These are phyloP conservation scores for Globisporangium alternatum DNA, from an alignment of 352 stramenopile species.

Conservation along the genomic window DNA sequence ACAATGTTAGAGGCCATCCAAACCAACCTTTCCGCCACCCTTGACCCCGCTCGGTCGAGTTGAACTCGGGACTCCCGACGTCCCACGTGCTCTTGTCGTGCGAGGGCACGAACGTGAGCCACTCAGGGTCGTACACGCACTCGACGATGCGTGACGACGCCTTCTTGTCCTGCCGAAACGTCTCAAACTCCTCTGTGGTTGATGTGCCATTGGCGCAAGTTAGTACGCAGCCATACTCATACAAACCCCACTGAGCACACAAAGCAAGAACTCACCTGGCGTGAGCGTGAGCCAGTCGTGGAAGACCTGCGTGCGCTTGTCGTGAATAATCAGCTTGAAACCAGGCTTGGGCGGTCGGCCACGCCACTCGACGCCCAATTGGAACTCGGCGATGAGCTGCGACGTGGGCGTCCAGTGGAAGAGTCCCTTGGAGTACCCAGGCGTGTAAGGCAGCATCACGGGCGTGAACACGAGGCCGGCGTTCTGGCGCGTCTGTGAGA, in stretches of 20 bases:
- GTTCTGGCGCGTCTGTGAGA: conserved; percentile 77
- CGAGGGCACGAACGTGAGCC: conserved; percentile 80
- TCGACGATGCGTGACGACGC: conserved; percentile 80
- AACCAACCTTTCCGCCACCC: conserved; percentile 79
- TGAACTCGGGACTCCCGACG: conserved; percentile 60
- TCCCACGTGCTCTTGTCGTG: conserved; percentile 84
- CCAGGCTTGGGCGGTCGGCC: conserved; percentile 69
- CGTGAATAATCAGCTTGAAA: conserved; percentile 84
- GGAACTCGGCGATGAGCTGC: conserved; percentile 67
- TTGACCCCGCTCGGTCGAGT: conserved; percentile 50
- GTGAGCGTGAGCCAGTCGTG: conserved; percentile 88
- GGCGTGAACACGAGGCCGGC: conserved; percentile 76
- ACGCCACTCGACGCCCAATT: conserved; percentile 80
- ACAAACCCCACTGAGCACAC: background rate
- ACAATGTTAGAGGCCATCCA: background rate
- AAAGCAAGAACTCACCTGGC: conserved; percentile 32
- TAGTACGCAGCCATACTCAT: background rate
- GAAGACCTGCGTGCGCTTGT: conserved; percentile 83
- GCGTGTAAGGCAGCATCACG: conserved; percentile 74
- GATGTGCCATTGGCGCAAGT: background rate
- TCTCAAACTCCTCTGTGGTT: conserved; percentile 64
- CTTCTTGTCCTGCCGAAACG: conserved; percentile 79
- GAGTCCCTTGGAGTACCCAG: conserved; percentile 70
- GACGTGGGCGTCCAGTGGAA: conserved; percentile 67
- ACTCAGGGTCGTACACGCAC: conserved; percentile 80